Conservation (phyloP, 2,329 filamentous ascomycete species). For the Paracoccidioides brasiliensis region DNA sequence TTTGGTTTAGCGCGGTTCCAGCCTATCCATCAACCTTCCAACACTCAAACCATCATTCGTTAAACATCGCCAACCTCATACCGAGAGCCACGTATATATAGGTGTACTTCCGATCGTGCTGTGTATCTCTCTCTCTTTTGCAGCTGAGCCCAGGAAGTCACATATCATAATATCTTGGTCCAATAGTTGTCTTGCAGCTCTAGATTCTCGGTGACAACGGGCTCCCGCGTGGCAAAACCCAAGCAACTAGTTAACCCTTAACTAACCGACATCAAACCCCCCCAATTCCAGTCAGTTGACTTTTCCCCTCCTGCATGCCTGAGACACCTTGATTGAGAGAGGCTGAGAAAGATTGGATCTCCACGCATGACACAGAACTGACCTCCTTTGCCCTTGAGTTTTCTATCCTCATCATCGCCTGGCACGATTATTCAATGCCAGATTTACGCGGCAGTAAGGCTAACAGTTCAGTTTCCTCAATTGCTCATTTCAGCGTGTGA, state of each 20-base stretch:
- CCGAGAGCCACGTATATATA: too few species aligned
- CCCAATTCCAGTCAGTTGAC: neutral
- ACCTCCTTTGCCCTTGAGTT: neutral
- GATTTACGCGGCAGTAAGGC: neutral
- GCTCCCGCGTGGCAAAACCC: neutral
- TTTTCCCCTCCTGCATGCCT: neutral
- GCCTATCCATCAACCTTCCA: too few species aligned
- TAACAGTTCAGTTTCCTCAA: neutral
- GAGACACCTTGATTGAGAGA: neutral
- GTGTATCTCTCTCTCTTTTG: too few species aligned
- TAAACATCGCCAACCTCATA: too few species aligned
- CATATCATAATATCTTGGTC: neutral
- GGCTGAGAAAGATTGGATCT: neutral
- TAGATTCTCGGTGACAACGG: neutral
- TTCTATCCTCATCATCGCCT: too few species aligned
- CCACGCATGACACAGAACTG: neutral
- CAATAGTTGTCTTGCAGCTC: neutral
- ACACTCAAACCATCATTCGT: too few species aligned
- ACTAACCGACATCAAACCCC: neutral
- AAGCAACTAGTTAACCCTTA: neutral
- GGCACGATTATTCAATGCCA: neutral
- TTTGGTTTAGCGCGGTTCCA: too few species aligned
- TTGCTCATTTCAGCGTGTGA: too few species aligned
- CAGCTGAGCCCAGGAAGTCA: neutral
- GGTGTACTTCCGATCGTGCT: too few species aligned